Evolutionary conservation across 2,329 filamentous ascomycete genomes (phyloP).

Genomic region (Curvularia spicifera): DNA sequence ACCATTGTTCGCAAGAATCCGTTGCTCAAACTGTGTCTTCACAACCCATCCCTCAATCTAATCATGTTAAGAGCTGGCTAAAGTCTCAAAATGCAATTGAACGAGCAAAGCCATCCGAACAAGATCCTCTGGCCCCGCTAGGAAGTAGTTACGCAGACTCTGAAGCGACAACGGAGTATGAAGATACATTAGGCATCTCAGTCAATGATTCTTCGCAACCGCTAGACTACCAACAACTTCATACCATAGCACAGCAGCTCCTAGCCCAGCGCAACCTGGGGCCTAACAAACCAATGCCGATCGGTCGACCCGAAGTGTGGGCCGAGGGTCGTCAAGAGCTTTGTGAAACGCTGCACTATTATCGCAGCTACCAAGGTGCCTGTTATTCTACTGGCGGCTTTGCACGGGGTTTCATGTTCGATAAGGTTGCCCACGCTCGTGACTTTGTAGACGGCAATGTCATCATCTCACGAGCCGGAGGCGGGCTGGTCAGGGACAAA

Average conservation of each 20-base stretch:
- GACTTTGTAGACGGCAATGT: constrained; percentile 67
- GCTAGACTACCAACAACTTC: constrained; percentile 8
- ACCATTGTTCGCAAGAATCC: neutral
- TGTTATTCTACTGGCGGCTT: constrained; percentile 60
- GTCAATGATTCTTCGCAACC: neutral
- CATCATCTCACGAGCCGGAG: constrained; percentile 68
- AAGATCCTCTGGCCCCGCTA: neutral
- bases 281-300: constrained; percentile 45
- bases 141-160: constrained; percentile 5
- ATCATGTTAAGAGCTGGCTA: neutral
- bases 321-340: constrained; percentile 64
- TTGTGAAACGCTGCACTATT: constrained; percentile 69
- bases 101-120: neutral
- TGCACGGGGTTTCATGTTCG: constrained; percentile 65
- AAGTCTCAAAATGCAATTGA: neutral
- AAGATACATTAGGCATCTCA: neutral
- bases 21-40: neutral
- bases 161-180: constrained; percentile 11
- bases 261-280: constrained; percentile 17
- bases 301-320: constrained; percentile 60
- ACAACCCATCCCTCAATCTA: neutral
- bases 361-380: constrained; percentile 65
- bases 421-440: constrained; percentile 59
- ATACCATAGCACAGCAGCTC: constrained; percentile 22
- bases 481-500: constrained; percentile 58